Evolutionary conservation across 2,329 filamentous ascomycete species (phyloP).

Genomic region (Seiridium unicorne): DNA sequence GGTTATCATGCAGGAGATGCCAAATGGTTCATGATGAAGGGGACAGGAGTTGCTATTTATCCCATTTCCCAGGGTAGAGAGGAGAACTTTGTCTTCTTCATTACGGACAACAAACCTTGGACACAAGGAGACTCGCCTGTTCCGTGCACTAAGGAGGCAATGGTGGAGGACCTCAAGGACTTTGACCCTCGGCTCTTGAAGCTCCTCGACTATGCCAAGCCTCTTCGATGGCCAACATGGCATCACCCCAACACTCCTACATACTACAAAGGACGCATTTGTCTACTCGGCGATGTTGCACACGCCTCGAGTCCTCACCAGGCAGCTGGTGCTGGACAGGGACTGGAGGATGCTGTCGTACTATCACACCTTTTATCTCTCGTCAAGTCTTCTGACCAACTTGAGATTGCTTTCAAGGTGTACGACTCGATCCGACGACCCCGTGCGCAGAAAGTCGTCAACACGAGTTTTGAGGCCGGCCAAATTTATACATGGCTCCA

Average conservation of each 20-base stretch:
- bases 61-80: conserved; percentile 23
- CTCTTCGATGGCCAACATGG: conserved; percentile 22
- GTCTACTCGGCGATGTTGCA: conserved; percentile 24
- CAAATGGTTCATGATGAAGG: conserved; percentile 25
- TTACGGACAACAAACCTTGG: conserved; percentile 17
- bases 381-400: conserved; percentile 14
- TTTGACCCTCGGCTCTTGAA: conserved; percentile 20
- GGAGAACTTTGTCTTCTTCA: conserved; percentile 24
- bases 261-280: conserved; percentile 19
- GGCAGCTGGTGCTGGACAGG: conserved; percentile 24
- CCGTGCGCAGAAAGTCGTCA: conserved; percentile 27
- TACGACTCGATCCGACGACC: conserved; percentile 28
- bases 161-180: conserved; percentile 20
- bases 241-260: conserved; percentile 23
- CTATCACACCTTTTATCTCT: conserved; percentile 21
- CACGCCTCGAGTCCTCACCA: conserved; percentile 24
- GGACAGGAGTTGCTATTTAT: conserved; percentile 19
- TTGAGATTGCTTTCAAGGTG: conserved; percentile 20
- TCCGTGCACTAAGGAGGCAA: conserved; percentile 23
- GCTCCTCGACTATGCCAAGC: conserved; percentile 22
- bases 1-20: conserved; percentile 24
- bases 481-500: conserved; percentile 24
- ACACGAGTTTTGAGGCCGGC: conserved; percentile 27
- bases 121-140: conserved; percentile 17
- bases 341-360: conserved; percentile 24